Evolutionary conservation across 441 rosid species (phyloP), one percentile per base, ranked within the genome.

Genomic region (Syzygium syzygioides): DNA sequence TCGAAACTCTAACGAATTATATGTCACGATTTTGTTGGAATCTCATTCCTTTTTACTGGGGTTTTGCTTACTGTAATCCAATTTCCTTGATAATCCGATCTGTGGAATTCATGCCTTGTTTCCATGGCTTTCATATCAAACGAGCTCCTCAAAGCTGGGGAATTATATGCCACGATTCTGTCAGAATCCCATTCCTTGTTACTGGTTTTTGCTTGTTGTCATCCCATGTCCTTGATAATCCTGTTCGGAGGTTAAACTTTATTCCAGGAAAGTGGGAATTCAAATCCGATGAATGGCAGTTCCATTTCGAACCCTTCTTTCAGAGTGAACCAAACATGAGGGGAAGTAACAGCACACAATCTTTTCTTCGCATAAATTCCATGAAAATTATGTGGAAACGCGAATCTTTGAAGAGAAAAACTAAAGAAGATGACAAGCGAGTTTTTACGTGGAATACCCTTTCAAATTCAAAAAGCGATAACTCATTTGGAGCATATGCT

Each of bases 381-480:
- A 68, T 7, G 26, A 9, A 34, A 9, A 68, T 19, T 32, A 11
- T 7, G 48, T 0, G 0, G 48, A 0, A 45, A 45, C 48, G 9
- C 48, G 48, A 45, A 45, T 45, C 48, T 45, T 45, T 45, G 0
- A 45, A 45, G 48, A 45, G 48, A 45, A 45, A 45, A 45, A 45
- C 0, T 45, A 45, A 45, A 0, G 48, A 45, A 45, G 48, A 45
- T 45, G 48, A 7, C 48, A 45, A 45, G 9, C 2, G 2, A 45
- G 0, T 0, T 45, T 45, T 45, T 45, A 7, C 1, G 0, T 7
- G 48, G 48, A 45, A 45, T 0, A 45, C 48, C 48, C 48, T 45
- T 45, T 45, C 48, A 45, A 45, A 45, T 0, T 45, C 48, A 45
- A 7, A 45, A 45, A 45, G 48, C 3, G 7, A 18, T 19, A 9